Evolutionary conservation across 257 asterid species (phyloP).

Genomic region (Scutellaria galericulata): DNA sequence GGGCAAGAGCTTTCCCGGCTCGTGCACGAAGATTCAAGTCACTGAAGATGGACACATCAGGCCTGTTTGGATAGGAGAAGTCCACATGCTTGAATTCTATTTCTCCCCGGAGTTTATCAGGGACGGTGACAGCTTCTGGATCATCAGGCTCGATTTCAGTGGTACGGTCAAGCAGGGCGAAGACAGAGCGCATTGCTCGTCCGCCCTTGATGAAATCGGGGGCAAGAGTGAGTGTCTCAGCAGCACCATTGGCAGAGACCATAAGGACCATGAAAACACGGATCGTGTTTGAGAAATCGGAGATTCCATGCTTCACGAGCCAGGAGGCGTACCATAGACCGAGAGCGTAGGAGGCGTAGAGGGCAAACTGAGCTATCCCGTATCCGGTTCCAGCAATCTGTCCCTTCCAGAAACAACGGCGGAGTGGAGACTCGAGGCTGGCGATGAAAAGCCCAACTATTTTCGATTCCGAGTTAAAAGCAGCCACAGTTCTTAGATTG

Average conservation of each 20-base stretch:
- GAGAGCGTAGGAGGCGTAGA: conserved; percentile 83
- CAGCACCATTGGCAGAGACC: conserved; percentile 94
- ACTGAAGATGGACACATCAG: conserved; percentile 62
- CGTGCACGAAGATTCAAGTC: conserved; percentile 72
- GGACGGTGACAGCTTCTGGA: conserved; percentile 45
- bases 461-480: conserved; percentile 79
- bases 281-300: conserved; percentile 85
- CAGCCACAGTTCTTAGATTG: conserved; percentile 84
- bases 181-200: conserved; percentile 85
- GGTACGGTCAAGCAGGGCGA: conserved; percentile 79
- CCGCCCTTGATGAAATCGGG: conserved; percentile 94
- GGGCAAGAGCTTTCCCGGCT: conserved; percentile 84
- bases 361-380: conserved; percentile 83
- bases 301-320: conserved; percentile 88
- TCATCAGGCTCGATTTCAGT: conserved; percentile 87
- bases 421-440: conserved; percentile 66
- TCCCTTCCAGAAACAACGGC: conserved; percentile 93
- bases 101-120: conserved; percentile 72
- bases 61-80: conserved; percentile 78
- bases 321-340: conserved; percentile 97
- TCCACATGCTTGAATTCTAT: conserved; percentile 85
- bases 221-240: conserved; percentile 86
- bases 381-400: conserved; percentile 89
- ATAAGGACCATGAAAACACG: conserved; percentile 96
- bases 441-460: conserved; percentile 64